Conservation (phyloP, 768 basidiomycete genomes). For the Amylocystis lapponica region DNA sequence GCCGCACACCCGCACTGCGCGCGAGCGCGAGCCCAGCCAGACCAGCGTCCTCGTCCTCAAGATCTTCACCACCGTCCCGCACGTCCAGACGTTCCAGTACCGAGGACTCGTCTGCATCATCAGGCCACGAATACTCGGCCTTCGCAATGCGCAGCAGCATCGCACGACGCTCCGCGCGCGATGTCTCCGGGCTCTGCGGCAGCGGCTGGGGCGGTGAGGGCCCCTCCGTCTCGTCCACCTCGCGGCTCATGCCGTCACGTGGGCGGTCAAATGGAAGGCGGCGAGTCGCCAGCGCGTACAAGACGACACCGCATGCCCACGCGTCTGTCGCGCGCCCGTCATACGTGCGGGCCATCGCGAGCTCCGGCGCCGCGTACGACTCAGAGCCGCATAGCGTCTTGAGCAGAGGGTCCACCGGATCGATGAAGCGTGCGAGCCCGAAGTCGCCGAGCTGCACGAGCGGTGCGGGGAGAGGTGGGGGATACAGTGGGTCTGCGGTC, state of each 20-base stretch:
- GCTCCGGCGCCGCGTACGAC: conserved; percentile 69
- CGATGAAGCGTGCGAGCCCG: conserved; percentile 81
- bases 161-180: conserved; percentile 36
- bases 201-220: conserved; percentile 2
- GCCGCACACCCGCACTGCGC: conserved; percentile 39
- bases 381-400: conserved; percentile 84
- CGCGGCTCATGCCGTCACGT: conserved; percentile 8
- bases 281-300: conserved; percentile 71
- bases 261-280: conserved; percentile 61
- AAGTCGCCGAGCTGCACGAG: conserved; percentile 86
- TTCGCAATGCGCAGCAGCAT: conserved; percentile 78
- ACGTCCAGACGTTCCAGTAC: conserved; percentile 11
- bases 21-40: conserved; percentile 30
- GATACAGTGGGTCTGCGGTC: conserved; percentile 40
- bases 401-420: conserved; percentile 54
- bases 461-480: conserved; percentile 41
- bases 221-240: conserved; percentile 33
- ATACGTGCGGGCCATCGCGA: conserved; percentile 47
- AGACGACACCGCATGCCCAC: conserved; percentile 87
- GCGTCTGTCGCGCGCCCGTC: conserved; percentile 83
- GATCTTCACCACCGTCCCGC: neutral
- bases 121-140: conserved; percentile 75
- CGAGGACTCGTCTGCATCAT: conserved; percentile 5
- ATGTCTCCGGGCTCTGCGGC: conserved; percentile 12
- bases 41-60: no score